Evolutionary conservation across 306 rosid species (phyloP).

Genomic region (Purshia tridentata): DNA sequence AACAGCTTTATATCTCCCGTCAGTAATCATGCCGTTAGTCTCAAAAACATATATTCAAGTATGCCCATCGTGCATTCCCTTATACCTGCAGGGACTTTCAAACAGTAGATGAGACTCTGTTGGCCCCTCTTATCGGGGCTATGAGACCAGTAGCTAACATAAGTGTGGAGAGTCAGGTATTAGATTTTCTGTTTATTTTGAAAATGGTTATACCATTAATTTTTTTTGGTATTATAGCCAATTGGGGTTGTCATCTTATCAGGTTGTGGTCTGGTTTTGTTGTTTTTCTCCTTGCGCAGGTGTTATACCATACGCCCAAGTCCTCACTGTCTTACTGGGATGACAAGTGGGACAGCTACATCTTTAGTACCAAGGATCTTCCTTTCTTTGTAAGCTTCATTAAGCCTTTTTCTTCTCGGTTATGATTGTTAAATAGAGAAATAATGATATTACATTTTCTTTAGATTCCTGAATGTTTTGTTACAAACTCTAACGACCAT

Average conservation of each 20-base stretch:
- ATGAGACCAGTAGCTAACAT: slow-evolving; percentile 71
- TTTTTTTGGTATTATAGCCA: background rate
- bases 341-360: slow-evolving; percentile 53
- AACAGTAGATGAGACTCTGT: slow-evolving; percentile 54
- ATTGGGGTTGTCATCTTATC: background rate
- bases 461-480: background rate
- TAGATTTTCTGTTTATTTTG: background rate
- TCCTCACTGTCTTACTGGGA: slow-evolving; percentile 88
- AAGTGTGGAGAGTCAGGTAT: slow-evolving; percentile 89
- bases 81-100: slow-evolving; percentile 67
- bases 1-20: slow-evolving; percentile 97
- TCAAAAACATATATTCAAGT: background rate
- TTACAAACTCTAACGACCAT: slow-evolving; percentile 8
- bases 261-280: slow-evolving; percentile 13
- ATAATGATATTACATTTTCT: slow-evolving; percentile 16
- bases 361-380: slow-evolving; percentile 73
- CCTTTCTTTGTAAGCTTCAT: slow-evolving; percentile 83
- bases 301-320: slow-evolving; percentile 79
- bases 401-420: slow-evolving; percentile 26
- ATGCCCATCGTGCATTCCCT: background rate
- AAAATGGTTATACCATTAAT: too few species aligned
- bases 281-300: slow-evolving; percentile 47
- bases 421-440: slow-evolving; percentile 9
- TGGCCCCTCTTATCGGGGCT: slow-evolving; percentile 73
- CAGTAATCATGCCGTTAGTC: slow-evolving; percentile 32